Base-by-base conservation (phyloP, 1,139 yeast genomes). In the Saccharomyces hybrid region DNA sequence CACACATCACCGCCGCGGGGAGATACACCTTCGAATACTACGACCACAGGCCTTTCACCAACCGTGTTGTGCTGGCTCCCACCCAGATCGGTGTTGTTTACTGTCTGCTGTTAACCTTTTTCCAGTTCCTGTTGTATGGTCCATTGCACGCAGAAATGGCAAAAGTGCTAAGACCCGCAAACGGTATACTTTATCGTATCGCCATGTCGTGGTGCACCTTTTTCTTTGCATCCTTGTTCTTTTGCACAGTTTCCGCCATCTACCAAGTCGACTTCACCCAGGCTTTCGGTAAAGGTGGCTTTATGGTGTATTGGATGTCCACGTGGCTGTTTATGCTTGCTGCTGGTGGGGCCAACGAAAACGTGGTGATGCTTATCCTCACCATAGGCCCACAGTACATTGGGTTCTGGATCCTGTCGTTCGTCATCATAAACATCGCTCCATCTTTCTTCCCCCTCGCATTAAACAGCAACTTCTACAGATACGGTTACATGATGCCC, bases 21-120 rank as follows among this genome's bases (percentile, higher is more conserved):
- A 47, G 53, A 29, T 51, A 64, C 52, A 49, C 51, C 25, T 76
- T 82, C 57, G 50, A 60, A 2, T 69, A 63, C 51, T 55, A 64
- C 6, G 90, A 85, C 67, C 68, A 74, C 51, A 74, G 76, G 25
- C 86, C 88, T 1, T 75, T 71, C 55, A 70, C 70, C 1, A 74
- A 81, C 60, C 73, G 79, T 2, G 81, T 78, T 2, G 65, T 83
- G 27, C 61, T 76, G 27, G 89, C 88, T 0, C 88, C 91, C 2
- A 69, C 81, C 2, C 88, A 84, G 65, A 83, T 88, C 59, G 96
- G 96, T 51, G 75, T 85, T 56, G 84, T 88, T 69, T 87, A 82
- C 68, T 74, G 85, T 67, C 79, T 88, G 61, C 84, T 88, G 68
- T 69, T 87, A 54, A 82, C 95, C 1, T 76, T 80, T 61, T 76